These are phyloP conservation scores for Tympanopsis confertula DNA, from an alignment of 2,329 filamentous ascomycete genomes.

Conservation along the genomic window DNA sequence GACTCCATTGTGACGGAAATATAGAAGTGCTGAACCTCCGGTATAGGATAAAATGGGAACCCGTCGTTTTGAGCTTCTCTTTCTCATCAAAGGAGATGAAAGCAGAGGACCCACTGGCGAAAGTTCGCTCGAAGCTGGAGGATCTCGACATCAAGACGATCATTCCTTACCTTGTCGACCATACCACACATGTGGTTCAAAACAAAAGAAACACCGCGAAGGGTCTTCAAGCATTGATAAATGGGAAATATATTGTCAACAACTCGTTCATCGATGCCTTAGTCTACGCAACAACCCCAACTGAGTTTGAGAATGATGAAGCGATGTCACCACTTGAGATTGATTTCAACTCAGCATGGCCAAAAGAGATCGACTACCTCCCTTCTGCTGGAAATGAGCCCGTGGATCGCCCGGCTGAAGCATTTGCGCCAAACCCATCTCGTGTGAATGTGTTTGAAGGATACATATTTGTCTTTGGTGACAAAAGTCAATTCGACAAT, in stretches of 20 bases:
- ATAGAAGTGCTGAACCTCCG: background rate
- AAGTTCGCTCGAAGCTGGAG: conserved; percentile 36
- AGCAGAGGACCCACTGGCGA: conserved; percentile 29
- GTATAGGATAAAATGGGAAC: conserved; percentile 40
- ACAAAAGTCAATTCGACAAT: conserved; percentile 36
- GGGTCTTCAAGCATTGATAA: conserved; percentile 47
- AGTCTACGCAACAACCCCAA: conserved; percentile 31
- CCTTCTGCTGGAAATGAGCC: conserved; percentile 42
- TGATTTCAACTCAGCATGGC: conserved; percentile 49
- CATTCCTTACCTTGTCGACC: conserved; percentile 36
- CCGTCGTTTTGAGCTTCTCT: conserved; percentile 43
- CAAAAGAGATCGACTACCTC: conserved; percentile 36
- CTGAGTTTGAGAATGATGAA: conserved; percentile 30
- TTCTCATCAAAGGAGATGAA: conserved; percentile 36
- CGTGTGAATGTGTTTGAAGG: conserved; percentile 42
- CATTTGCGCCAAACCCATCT: conserved; percentile 36
- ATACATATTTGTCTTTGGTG: conserved; percentile 47
- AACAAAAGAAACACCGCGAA: conserved; percentile 49
- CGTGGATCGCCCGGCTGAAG: conserved; percentile 30
- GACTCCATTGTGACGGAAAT: no score
- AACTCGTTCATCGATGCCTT: conserved; percentile 42
- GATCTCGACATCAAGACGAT: conserved; percentile 47
- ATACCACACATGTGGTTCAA: conserved; percentile 50
- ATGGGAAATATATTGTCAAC: conserved; percentile 42
- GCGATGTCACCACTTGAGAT: conserved; percentile 38